Base-by-base conservation (phyloP, 106 monocot genomes). In the Vanilla planifolia region DNA sequence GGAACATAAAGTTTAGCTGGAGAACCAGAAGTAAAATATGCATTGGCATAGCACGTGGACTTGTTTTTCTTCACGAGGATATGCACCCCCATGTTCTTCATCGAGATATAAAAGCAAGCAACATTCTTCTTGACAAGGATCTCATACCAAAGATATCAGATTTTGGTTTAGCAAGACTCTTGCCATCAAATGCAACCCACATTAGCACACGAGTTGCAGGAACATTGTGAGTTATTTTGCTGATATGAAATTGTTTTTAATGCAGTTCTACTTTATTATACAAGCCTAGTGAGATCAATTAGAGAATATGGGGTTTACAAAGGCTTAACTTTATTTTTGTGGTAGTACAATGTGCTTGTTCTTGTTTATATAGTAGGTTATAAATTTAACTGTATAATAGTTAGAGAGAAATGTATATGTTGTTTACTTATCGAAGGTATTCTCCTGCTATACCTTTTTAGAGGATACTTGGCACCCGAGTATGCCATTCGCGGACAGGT, bases 131-230 rank as follows among this genome's bases (percentile, higher is more conserved):
- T 43, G 85, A 85, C 62, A 77, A 67, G 46, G 58, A 85, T 67
- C 74, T 82, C 10, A 82, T 60, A 1, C 71, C 81, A 10, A 86
- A 82, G 67, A 86, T 86, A 60, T 81, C 86, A 4, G 86, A 86
- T 82, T 86, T 86, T 45, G 86, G 81, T 10, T 69, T 86, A 35
- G 86, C 86, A 55, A 86, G 56, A 60, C 71, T 86, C 61, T 67
- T 86, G 14, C 86, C 86, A 21, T 21, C 86, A 39, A 81, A 79
- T 58, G 50, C 61, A 8, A 86, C 82, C 32, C 86, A 86, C 79
- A 69, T 86, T 28, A 82, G 86, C 69, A 86, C 85, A 11, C 56
- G 80, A n/a, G 85, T 80, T 63, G 85, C 85, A 47, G 85, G 85
- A 60, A 85, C 85, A 37, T 67, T 85, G 85, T 85, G 63, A 80